phyloP scores from a whole-genome alignment of 106 monocot species.

The Apostasia ramifera region DNA sequence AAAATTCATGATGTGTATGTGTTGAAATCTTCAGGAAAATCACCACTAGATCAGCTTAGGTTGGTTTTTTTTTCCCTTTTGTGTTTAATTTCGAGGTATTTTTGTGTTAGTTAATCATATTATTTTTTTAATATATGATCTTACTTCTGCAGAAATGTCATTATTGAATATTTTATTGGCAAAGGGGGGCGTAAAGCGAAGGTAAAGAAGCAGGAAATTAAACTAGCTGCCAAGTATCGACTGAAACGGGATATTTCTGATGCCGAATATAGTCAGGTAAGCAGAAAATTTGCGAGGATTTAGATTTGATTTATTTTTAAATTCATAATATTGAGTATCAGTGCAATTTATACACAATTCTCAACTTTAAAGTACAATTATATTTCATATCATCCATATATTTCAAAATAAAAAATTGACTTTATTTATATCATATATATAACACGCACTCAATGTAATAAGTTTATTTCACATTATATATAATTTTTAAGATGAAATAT shows the following conservation, averaged over 20 bases:
- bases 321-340: background rate
- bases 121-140: background rate
- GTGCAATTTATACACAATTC: background rate
- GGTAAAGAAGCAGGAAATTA: constrained; percentile 12
- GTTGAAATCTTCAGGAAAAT: constrained; percentile 6
- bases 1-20: constrained; percentile 9
- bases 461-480: too few species aligned
- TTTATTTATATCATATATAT: background rate
- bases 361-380: background rate
- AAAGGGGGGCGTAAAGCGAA: constrained; percentile 4
- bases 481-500: too few species aligned
- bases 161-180: constrained; percentile 6
- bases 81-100: background rate
- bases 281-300: background rate
- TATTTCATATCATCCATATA: background rate
- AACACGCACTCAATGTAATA: background rate
- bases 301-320: background rate
- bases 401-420: background rate
- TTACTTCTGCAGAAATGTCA: background rate
- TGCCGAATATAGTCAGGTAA: constrained; percentile 8
- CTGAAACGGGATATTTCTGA: constrained; percentile 9
- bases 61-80: background rate
- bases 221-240: constrained; percentile 1
- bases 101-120: too few species aligned
- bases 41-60: constrained; percentile 4